Evolutionary conservation across 352 stramenopile species (phyloP).

Genomic region (Detonula confervacea): DNA sequence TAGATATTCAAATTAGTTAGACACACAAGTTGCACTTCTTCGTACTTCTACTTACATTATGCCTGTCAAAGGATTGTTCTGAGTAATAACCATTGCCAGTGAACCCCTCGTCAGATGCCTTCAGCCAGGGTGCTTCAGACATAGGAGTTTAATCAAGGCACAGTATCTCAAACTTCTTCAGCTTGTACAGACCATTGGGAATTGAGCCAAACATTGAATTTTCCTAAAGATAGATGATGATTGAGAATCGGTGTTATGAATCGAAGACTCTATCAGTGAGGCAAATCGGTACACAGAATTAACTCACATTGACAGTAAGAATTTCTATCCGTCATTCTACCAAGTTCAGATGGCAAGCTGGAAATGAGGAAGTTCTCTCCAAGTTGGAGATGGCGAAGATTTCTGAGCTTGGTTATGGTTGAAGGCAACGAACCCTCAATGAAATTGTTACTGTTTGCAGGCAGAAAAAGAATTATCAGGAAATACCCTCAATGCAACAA

Average conservation of each 20-base stretch:
- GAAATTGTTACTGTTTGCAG: slow-evolving; percentile 38
- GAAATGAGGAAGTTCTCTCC: slow-evolving; percentile 53
- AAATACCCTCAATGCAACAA: too few relatives aligned
- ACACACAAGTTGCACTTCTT: too few relatives aligned
- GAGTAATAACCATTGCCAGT: slow-evolving; percentile 46
- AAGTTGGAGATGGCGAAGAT: slow-evolving; percentile 44
- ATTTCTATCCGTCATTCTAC: slow-evolving; percentile 27
- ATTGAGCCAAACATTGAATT: slow-evolving; percentile 33
- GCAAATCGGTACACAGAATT: too few relatives aligned
- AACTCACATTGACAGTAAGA: slow-evolving; percentile 9
- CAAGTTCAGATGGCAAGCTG: slow-evolving; percentile 20
- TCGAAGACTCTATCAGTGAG: too few relatives aligned
- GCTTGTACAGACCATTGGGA: slow-evolving; percentile 27
- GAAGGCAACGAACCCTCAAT: slow-evolving; percentile 43
- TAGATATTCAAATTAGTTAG: too few relatives aligned
- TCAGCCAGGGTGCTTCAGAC: background rate
- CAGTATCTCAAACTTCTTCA: slow-evolving; percentile 29
- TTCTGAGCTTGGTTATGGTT: slow-evolving; percentile 43
- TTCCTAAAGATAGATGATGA: slow-evolving; percentile 11
- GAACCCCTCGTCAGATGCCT: slow-evolving; percentile 9
- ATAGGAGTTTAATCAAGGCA: slow-evolving; percentile 21
- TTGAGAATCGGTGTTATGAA: too few relatives aligned
- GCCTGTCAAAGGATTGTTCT: slow-evolving; percentile 58
- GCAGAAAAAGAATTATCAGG: too few relatives aligned
- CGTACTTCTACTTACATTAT: slow-evolving; percentile 47